Evolutionary conservation across 768 basidiomycete species (phyloP).

Genomic region (Phallus indusiatus): DNA sequence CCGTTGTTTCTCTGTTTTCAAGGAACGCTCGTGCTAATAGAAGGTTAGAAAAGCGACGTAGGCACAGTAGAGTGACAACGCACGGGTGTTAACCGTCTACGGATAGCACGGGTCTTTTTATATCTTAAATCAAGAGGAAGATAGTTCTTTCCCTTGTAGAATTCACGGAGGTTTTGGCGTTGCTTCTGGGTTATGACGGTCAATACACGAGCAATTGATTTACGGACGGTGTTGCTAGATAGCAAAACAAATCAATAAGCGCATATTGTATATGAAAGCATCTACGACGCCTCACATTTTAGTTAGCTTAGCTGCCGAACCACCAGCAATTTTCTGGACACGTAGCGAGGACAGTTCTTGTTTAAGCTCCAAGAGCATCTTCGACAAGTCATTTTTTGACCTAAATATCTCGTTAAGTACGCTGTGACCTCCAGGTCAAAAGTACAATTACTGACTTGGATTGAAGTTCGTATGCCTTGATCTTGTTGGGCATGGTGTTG

Average conservation of each 20-base stretch:
- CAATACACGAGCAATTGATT: slow-evolving; percentile 95
- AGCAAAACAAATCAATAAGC: not conserved
- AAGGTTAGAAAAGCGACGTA: slow-evolving; percentile 3
- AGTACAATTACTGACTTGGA: slow-evolving; percentile 64
- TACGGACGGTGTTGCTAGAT: slow-evolving; percentile 84
- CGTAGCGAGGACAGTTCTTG: slow-evolving; percentile 86
- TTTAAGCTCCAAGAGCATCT: slow-evolving; percentile 92
- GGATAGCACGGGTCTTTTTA: slow-evolving; percentile 98
- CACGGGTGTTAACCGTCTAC: slow-evolving; percentile 87
- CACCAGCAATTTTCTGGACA: slow-evolving; percentile 97
- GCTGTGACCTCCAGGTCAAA: not conserved
- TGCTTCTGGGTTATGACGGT: slow-evolving; percentile 99
- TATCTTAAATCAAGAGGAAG: slow-evolving; percentile 93
- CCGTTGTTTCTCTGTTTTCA: slow-evolving; percentile 85
- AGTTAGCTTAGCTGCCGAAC: slow-evolving; percentile 90
- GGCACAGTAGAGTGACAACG: slow-evolving; percentile 16
- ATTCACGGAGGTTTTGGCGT: slow-evolving; percentile 92
- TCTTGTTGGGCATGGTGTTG: slow-evolving; percentile 75
- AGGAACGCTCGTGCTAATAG: slow-evolving; percentile 64
- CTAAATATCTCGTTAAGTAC: slow-evolving; percentile 30
- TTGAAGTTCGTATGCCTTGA: slow-evolving; percentile 94
- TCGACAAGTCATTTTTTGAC: slow-evolving; percentile 93
- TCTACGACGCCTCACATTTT: slow-evolving; percentile 80
- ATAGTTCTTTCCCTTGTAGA: slow-evolving; percentile 96
- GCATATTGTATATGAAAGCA: slow-evolving; percentile 1